Base-by-base conservation (phyloP, 208 protist genomes). In the Balamuthia mandrillaris region DNA sequence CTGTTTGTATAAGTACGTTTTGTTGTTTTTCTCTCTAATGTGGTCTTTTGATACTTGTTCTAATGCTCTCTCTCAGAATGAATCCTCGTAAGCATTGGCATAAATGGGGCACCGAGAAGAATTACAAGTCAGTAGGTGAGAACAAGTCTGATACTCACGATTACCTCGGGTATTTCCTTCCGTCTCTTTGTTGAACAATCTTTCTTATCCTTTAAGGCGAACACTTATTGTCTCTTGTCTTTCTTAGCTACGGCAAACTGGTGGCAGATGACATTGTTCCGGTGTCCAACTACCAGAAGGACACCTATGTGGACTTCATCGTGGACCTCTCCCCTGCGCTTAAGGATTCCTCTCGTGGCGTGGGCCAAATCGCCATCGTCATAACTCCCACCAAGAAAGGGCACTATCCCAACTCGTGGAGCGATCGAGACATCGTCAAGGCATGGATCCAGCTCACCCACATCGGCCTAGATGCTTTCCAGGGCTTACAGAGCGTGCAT, bases 371-470 rank as follows among this genome's bases (percentile, higher is more conserved):
- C n/a, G 75, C 52, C 54, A 39, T 83, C 10, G 54, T 83, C 56
- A 68, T 83, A 29, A 83, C 56, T 12, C 75, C 75, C 35, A 83
- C 75, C 35, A 21, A 35, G 37, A 61, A 51, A 83, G 75, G 75
- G 37, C 75, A 83, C 56, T 83, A 83, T n/a, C 75, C 75, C 51
- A 83, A 83, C 41, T 4, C 31, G 3, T 83, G 75, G 75, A 10
- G 41, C 35, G 27, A 68, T 29, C 21, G 75, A 9, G 75, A 83
- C 31, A 68, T 83, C 56, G 39, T 83, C 75, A 83, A 83, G 75
- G 75, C 75, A 1, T 83, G 75, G 75, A 66, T 83, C 4, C 75
- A 83, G 41, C 66, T 49, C 75, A 83, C 75, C 16, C 75, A 66
- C 39, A 83, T 83, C 42, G 75, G 72, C 16, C 37, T 83, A 10